These are phyloP conservation scores for Pezicula carpinea DNA, from an alignment of 2,329 filamentous ascomycete species.

Conservation along the genomic window DNA sequence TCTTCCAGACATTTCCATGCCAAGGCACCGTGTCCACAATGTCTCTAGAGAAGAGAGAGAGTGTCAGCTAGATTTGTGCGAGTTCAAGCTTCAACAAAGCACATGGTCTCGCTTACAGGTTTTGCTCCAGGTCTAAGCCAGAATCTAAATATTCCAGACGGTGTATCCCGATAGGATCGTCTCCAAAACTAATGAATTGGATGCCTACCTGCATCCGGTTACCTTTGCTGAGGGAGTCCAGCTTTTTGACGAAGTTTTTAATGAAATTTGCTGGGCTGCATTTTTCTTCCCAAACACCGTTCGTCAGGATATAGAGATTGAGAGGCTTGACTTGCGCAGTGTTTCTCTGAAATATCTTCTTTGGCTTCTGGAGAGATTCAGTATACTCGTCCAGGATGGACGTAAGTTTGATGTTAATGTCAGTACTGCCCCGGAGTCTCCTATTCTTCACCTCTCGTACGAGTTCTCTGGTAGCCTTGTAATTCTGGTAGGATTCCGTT, in stretches of 20 bases:
- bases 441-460: neutral
- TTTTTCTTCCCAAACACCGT: constrained; percentile 9
- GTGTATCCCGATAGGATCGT: constrained; percentile 2
- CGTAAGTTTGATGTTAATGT: constrained; percentile 4
- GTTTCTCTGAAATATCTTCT: neutral
- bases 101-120: neutral
- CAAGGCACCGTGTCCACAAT: constrained; percentile 10
- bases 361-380: neutral
- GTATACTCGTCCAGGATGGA: constrained; percentile 5
- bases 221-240: constrained; percentile 3
- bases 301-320: constrained; percentile 11
- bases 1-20: constrained; percentile 11
- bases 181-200: constrained; percentile 11
- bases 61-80: neutral
- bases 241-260: constrained; percentile 2
- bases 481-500: constrained; percentile 1
- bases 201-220: constrained; percentile 6
- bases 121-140: neutral
- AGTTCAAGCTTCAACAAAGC: no score
- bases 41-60: constrained; percentile 5
- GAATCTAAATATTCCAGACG: constrained; percentile 3
- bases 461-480: constrained; percentile 1
- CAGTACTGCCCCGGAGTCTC: neutral
- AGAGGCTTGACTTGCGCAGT: constrained; percentile 1
- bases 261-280: neutral